These are phyloP conservation scores for Nematodospora anomalae DNA, from an alignment of 1,139 yeast genomes.

Conservation along the genomic window DNA sequence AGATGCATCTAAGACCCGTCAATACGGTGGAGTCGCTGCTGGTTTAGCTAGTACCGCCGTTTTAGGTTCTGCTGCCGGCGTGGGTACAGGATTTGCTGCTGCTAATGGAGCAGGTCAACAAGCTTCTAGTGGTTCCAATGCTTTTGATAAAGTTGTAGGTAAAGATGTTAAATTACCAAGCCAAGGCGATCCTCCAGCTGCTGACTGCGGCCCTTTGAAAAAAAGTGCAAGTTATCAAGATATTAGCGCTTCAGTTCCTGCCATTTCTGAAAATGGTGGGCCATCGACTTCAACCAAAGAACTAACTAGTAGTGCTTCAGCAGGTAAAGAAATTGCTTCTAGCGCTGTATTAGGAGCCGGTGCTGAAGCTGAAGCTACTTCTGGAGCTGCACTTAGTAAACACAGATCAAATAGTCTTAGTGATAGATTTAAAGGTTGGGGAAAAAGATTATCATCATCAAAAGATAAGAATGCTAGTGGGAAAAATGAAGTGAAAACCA, in stretches of 20 bases:
- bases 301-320: constrained; percentile 13
- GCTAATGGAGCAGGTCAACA: constrained; percentile 3
- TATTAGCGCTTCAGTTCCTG: not conserved
- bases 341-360: constrained; percentile 9
- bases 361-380: constrained; percentile 9
- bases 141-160: not conserved
- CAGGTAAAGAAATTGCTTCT: constrained; percentile 11
- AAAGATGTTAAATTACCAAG: not conserved
- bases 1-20: constrained; percentile 8
- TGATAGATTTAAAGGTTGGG: constrained; percentile 24
- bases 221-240: not conserved
- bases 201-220: not conserved
- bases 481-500: constrained; percentile 1
- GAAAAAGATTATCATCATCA: constrained; percentile 19
- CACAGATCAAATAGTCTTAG: constrained; percentile 22
- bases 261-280: constrained; percentile 10
- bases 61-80: constrained; percentile 7
- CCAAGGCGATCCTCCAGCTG: not conserved
- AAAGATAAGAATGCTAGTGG: constrained; percentile 1
- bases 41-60: constrained; percentile 11
- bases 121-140: not conserved
- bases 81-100: constrained; percentile 13
- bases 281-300: not conserved
- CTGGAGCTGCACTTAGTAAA: constrained; percentile 9
- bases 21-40: constrained; percentile 5